phyloP scores from a whole-genome alignment of 2,329 filamentous ascomycete species.

The Paraconiothyrium sp. region DNA sequence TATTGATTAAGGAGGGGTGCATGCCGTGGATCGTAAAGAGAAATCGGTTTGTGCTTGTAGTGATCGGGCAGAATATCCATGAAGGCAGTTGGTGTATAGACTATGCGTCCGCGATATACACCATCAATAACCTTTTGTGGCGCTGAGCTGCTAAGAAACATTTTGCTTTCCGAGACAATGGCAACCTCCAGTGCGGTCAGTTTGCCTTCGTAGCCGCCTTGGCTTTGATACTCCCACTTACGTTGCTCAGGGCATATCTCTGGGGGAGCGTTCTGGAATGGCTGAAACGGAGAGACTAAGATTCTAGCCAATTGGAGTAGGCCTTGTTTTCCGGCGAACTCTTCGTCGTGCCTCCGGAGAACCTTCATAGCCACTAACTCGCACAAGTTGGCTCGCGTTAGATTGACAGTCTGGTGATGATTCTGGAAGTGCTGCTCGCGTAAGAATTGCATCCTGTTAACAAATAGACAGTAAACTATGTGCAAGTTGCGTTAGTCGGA shows the following conservation, averaged over 20 bases:
- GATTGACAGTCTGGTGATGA: slow-evolving; percentile 83
- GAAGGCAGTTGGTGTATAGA: slow-evolving; percentile 83
- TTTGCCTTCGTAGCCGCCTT: slow-evolving; percentile 64
- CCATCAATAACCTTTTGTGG: slow-evolving; percentile 84
- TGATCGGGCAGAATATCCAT: slow-evolving; percentile 86
- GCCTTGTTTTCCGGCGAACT: slow-evolving; percentile 74
- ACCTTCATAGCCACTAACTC: slow-evolving; percentile 83
- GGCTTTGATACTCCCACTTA: slow-evolving; percentile 57
- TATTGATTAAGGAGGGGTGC: slow-evolving; percentile 85
- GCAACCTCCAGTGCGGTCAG: slow-evolving; percentile 83
- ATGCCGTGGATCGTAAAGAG: slow-evolving; percentile 79
- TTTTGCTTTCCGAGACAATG: slow-evolving; percentile 82
- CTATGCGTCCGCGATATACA: slow-evolving; percentile 81
- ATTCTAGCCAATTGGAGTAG: slow-evolving; percentile 80
- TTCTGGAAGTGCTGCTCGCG: slow-evolving; percentile 78
- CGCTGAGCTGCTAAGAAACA: slow-evolving; percentile 78
- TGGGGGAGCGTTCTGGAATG: slow-evolving; percentile 81
- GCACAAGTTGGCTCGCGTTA: slow-evolving; percentile 79
- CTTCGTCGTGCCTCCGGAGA: slow-evolving; percentile 79
- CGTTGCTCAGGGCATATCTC: slow-evolving; percentile 68
- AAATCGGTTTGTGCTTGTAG: slow-evolving; percentile 85
- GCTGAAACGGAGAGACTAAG: slow-evolving; percentile 83
- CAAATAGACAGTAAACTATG: slow-evolving; percentile 80
- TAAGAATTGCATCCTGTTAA: slow-evolving; percentile 82
- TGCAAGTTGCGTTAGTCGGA: slow-evolving; percentile 16